Percentiles rank a stretch among this genome's conserved stretches.
Conservation (phyloP, 108 stramenopile genomes). For the Chaetoceros muelleri region DNA sequence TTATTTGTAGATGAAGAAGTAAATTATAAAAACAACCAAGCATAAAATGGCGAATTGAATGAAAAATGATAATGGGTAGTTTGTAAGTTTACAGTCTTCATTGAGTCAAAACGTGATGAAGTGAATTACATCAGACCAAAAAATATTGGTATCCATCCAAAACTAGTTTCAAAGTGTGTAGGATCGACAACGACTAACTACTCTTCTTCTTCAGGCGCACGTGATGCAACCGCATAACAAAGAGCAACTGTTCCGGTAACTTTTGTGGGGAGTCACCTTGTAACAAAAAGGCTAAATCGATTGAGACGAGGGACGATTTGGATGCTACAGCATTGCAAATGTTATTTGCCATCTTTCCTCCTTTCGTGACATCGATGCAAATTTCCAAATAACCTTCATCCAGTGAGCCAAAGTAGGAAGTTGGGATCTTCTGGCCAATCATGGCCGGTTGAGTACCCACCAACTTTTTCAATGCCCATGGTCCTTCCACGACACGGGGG, state of each 20-base stretch:
- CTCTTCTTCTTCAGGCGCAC: conserved; percentile 26
- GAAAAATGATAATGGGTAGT: too few species aligned
- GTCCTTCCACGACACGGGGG: conserved; percentile 23
- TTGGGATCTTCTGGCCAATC: conserved; percentile 39
- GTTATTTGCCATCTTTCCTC: conserved; percentile 32
- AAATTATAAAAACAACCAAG: too few species aligned
- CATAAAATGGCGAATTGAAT: too few species aligned
- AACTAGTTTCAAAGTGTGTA: too few species aligned
- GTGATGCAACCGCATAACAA: conserved; percentile 31
- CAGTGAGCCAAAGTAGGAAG: conserved; percentile 24
- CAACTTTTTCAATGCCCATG: conserved; percentile 43
- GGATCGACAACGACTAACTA: too few species aligned
- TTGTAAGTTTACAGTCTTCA: too few species aligned
- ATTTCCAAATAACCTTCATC: conserved; percentile 36
- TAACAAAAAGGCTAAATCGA: conserved; percentile 37
- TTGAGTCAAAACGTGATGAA: too few species aligned
- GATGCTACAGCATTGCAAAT: conserved; percentile 33
- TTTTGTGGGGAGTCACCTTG: conserved; percentile 13
- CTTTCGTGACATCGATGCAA: conserved; percentile 30
- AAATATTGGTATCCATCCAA: too few species aligned
- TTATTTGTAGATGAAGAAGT: too few species aligned
- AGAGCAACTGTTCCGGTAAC: conserved; percentile 33
- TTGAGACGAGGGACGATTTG: conserved; percentile 25
- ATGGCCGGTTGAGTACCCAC: conserved; percentile 33
- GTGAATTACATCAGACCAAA: too few species aligned